Percentiles rank a stretch among this genome's conserved stretches.
These are phyloP conservation scores for Ligustrum vulgare DNA, from an alignment of 257 asterid species.

Conservation along the genomic window DNA sequence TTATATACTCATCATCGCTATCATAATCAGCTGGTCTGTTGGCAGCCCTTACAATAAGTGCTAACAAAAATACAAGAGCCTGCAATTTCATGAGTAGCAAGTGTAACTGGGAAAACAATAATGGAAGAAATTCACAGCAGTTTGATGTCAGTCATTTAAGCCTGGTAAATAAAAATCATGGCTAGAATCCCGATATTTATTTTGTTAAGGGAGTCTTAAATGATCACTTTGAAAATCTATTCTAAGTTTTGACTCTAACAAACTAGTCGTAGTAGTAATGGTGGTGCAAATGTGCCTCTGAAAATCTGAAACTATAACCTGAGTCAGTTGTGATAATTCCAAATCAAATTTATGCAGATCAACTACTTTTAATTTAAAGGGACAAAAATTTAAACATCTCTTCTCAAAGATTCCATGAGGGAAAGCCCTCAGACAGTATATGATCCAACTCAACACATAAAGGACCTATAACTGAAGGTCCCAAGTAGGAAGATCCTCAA, in stretches of 20 bases:
- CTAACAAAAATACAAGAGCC: conserved; percentile 87
- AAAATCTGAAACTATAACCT: too few species aligned
- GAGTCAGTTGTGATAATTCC: background rate
- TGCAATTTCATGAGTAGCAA: conserved; percentile 38
- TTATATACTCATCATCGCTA: conserved; percentile 91
- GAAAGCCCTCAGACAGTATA: background rate
- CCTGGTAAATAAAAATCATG: background rate
- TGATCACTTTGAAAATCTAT: background rate
- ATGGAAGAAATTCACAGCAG: background rate
- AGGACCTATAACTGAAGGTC: background rate
- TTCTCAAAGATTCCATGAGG: background rate
- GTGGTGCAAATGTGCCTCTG: too few species aligned
- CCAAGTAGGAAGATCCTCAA: background rate
- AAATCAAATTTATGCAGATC: background rate
- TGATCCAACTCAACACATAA: background rate
- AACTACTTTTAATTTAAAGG: background rate
- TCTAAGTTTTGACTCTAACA: background rate
- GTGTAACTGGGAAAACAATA: too few species aligned
- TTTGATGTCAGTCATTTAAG: background rate
- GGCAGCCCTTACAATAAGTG: conserved; percentile 87
- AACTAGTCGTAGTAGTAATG: background rate
- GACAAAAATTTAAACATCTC: background rate
- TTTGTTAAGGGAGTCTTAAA: background rate
- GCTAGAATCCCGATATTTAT: background rate
- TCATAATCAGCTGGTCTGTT: conserved; percentile 88